Base-by-base conservation (phyloP, 495 filamentous ascomycete species). In the Lasiosphaeris hirsuta region DNA sequence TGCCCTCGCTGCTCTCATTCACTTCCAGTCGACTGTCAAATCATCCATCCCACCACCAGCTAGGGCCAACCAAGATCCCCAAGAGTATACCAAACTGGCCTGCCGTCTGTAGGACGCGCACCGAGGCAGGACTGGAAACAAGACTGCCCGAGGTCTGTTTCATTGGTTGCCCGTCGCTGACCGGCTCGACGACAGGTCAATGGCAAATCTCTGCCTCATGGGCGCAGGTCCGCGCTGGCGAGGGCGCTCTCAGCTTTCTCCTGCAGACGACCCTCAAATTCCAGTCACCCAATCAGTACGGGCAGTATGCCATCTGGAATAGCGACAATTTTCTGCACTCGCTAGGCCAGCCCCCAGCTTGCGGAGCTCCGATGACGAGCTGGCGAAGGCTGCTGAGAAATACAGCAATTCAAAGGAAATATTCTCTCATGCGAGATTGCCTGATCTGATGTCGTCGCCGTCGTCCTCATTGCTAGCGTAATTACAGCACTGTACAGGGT, bases 161-260 rank as follows among this genome's bases (percentile, higher is more conserved):
- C 51, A 67, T 65, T 68, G 65, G 65, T 55, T 63, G 54, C 39
- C 47, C 51, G 39, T 59, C 17, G 35, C 37, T 30, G 23, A 5
- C 23, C 23, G 23, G 23, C 23, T 48, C 33, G 34, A 44, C n/a
- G 54, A 54, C 51, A 54, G 54, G 59, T 42, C 50, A 45, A 59
- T 60, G 58, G 45, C 55, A 58, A 58, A 45, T 57, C 49, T 45
- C 11, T 33, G 18, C 10, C 46, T 40, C 30, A 43, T 57, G 43
- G 42, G 51, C 51, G 58, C 47, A 54, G 47, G 50, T 58, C 40
- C 33, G 11, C 23, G n/a, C 45, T 52, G 56, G 45, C 34, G 13
- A 19, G 35, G 30, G 15, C 35, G 49, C 38, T n/a, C 38, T 49
- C 56, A 17, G 10, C 46, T 35, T 47, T 42, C 41, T 56, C 56